Percentiles rank a stretch among this genome's conserved stretches.
Conservation (phyloP, 2,329 filamentous ascomycete species). For the Aspergillus sp. region DNA sequence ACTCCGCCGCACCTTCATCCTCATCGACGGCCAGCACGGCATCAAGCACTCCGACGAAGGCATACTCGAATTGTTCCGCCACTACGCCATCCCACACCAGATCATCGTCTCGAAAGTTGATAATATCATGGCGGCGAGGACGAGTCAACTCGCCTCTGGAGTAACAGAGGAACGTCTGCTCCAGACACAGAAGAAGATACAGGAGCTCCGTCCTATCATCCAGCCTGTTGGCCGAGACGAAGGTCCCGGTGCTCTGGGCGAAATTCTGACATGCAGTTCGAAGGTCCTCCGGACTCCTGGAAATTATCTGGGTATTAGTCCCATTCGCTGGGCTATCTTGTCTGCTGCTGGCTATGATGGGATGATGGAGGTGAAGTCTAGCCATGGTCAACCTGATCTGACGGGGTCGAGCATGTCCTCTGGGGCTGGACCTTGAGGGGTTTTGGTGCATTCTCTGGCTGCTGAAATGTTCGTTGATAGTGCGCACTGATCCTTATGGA, state of each 20-base stretch:
- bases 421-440: neutral
- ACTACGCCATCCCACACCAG: constrained; percentile 63
- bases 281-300: constrained; percentile 51
- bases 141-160: constrained; percentile 32
- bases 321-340: constrained; percentile 65
- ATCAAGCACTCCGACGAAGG: constrained; percentile 62
- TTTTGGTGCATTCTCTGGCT: neutral
- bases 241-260: constrained; percentile 52
- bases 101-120: constrained; percentile 69
- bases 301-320: constrained; percentile 60
- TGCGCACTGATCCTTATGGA: too few species aligned
- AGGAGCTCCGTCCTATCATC: constrained; percentile 42
- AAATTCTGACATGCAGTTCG: constrained; percentile 62
- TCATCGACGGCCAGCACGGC: constrained; percentile 65
- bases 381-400: constrained; percentile 12
- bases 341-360: constrained; percentile 60
- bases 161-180: constrained; percentile 31
- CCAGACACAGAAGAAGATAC: constrained; percentile 42
- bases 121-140: constrained; percentile 49
- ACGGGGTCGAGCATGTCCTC: constrained; percentile 2
- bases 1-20: constrained; percentile 63
- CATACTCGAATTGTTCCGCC: constrained; percentile 58
- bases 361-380: constrained; percentile 29
- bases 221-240: constrained; percentile 46
- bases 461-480: neutral